A percentile compares a stretch with the other conserved stretches of the same genome.
Conservation (phyloP, 345 rosid genomes). For the Salix viminalis region DNA sequence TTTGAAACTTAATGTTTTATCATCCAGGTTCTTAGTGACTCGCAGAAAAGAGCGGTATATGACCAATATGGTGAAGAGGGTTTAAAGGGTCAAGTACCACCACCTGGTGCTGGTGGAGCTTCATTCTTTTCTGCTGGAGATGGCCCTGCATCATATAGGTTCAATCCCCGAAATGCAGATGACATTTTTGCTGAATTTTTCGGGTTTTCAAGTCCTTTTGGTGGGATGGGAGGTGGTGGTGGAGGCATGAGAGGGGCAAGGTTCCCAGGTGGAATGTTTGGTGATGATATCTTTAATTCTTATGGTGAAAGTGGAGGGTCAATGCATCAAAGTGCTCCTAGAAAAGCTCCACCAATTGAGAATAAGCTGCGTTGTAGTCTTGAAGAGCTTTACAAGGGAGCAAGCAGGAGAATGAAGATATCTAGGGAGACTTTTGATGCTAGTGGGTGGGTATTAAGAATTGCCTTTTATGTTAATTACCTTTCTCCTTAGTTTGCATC, state of each 20-base stretch:
- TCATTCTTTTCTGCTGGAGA: not conserved
- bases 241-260: not conserved
- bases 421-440: constrained; percentile 6
- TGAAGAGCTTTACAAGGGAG: constrained; percentile 14
- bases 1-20: not conserved
- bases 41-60: constrained; percentile 7
- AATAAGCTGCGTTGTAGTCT: constrained; percentile 12
- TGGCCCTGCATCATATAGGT: not conserved
- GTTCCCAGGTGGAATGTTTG: constrained; percentile 7
- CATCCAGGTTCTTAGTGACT: constrained; percentile 5
- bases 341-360: constrained; percentile 11
- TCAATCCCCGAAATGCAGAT: constrained; percentile 9
- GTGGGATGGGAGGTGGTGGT: constrained; percentile 1
- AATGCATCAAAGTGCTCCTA: constrained; percentile 8
- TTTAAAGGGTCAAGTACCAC: constrained; percentile 5
- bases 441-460: constrained; percentile 1
- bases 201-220: not conserved
- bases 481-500: not conserved
- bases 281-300: constrained; percentile 2
- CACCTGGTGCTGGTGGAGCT: constrained; percentile 8
- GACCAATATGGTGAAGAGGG: constrained; percentile 14
- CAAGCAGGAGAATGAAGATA: constrained; percentile 5
- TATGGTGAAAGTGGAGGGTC: not conserved
- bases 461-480: not conserved
- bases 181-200: constrained; percentile 11